Conservation (phyloP, 331 rosid genomes). For the Malus hybrid region DNA sequence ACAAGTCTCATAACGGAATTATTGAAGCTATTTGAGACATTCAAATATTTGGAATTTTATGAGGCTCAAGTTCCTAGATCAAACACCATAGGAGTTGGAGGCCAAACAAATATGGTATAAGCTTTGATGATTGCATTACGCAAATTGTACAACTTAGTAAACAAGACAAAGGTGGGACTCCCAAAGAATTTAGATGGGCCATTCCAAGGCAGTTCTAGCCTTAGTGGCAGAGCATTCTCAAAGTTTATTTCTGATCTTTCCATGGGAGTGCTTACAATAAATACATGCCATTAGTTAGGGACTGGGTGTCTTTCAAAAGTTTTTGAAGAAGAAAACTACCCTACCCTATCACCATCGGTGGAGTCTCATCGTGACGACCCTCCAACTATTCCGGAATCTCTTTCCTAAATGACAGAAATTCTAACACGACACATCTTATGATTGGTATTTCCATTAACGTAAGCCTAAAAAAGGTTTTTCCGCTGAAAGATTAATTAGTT, state of each 20-base stretch:
- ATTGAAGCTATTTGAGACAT: background rate
- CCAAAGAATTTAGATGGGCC: background rate
- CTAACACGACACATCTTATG: no score
- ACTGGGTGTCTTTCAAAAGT: no score
- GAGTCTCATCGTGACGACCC: no score
- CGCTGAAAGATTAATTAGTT: no score
- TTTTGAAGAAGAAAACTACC: no score
- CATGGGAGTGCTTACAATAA: background rate
- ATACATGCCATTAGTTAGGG: no score
- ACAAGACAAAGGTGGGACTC: background rate
- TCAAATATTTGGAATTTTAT: background rate
- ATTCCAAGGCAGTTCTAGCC: background rate
- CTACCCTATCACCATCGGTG: no score
- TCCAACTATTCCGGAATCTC: no score
- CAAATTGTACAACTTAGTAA: background rate
- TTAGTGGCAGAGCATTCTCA: background rate
- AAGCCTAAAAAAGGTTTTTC: no score
- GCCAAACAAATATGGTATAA: background rate
- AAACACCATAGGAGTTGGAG: background rate
- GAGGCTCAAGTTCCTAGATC: background rate
- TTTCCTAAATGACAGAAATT: no score
- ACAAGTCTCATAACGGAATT: no score
- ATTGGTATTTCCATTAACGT: no score
- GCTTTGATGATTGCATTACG: background rate
- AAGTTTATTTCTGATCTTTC: background rate